Base-by-base conservation (phyloP, 1,139 yeast genomes). In the Debaryomyces subglobosus region DNA sequence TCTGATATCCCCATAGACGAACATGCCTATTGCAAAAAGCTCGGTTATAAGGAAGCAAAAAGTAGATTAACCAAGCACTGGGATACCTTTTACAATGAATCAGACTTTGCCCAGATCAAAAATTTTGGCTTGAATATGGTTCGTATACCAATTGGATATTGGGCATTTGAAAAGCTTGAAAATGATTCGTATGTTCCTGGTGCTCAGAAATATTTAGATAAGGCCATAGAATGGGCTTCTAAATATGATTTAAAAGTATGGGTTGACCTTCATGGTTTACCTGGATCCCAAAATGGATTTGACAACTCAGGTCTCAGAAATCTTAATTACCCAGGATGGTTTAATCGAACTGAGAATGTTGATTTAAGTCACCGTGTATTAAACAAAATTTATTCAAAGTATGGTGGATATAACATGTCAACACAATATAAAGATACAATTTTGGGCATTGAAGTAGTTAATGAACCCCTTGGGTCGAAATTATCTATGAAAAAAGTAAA, bases 201-300 rank as follows among this genome's bases (percentile, higher is more conserved):
- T 13, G 86, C 83, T 46, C 78, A 73, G 49, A 67, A 65, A 1
- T 83, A 81, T 57, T 62, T 84, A 45, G 82, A 82, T 48, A 61
- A 69, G 51, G 84, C 87, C 1, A 65, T 84, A 34, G 71, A 62
- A 24, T 84, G 89, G 89, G 77, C 84, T 21, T 58, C 71, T 32
- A 64, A 68, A 27, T 62, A 78, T 53, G 79, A 69, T 27, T 62
- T 84, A 47, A 80, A 78, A 53, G 82, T 81, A 9, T 79, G 84
- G 87, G 68, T 84, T 46, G 88, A 84, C 60, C 65, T 84, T 47
- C 89, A 84, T 58, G 88, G 88, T 23, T 81, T 76, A 7, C 88
- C 88, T 2, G 86, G 86, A 1, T 79, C 86, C 2, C 89, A 84
- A 57, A 84, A 84, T 61, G 89, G 89, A n/a, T 84, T 84, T 61